Conservation (phyloP, 306 rosid species). For the Hylodesmum podocarpum region DNA sequence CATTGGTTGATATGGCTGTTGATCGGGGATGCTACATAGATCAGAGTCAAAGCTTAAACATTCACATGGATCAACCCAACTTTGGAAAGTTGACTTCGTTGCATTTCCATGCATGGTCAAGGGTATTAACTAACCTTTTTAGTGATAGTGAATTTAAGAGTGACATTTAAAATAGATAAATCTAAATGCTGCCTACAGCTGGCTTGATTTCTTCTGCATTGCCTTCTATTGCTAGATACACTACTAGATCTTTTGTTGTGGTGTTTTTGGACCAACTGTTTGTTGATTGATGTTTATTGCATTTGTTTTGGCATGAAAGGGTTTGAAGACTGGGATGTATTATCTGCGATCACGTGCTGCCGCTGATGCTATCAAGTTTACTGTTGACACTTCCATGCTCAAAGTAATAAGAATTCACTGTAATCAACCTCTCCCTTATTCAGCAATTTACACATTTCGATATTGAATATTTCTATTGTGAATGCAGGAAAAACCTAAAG, state of each 20-base stretch:
- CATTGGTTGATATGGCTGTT: conserved; percentile 89
- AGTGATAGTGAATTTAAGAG: neutral
- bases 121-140: conserved; percentile 43
- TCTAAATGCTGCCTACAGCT: neutral
- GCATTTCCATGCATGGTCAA: conserved; percentile 92
- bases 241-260: neutral
- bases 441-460: neutral
- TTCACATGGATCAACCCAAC: conserved; percentile 91
- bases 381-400: conserved; percentile 69
- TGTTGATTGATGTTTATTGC: conserved; percentile 13
- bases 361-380: conserved; percentile 87
- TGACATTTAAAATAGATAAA: neutral
- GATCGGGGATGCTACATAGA: conserved; percentile 88
- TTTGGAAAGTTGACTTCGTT: conserved; percentile 86
- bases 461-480: neutral
- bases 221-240: neutral
- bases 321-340: conserved; percentile 91
- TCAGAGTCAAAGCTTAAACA: conserved; percentile 91
- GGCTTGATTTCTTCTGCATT: conserved; percentile 1
- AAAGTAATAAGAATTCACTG: conserved; percentile 37
- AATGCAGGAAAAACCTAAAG: conserved; percentile 52
- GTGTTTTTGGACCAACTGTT: neutral
- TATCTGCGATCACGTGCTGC: conserved; percentile 84
- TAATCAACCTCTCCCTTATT: neutral
- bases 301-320: conserved; percentile 41